A percentile compares a stretch with the other conserved stretches of the same genome.
Evolutionary conservation across 305 asterid genomes (phyloP).

Genomic region (Solanum hybrid): DNA sequence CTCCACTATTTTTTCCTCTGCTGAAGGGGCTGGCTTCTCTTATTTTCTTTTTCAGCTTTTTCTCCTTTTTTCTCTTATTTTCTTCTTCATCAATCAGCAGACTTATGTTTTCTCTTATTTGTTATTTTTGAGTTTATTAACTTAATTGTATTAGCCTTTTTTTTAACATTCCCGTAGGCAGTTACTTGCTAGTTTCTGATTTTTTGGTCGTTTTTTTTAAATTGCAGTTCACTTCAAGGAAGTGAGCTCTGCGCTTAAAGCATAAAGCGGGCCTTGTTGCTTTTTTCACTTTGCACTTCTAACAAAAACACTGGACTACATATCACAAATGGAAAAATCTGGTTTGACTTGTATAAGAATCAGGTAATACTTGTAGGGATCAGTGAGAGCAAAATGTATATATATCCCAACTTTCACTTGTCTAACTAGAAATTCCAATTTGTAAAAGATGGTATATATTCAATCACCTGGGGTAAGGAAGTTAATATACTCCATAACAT

Average conservation of each 20-base stretch:
- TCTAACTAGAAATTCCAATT: neutral
- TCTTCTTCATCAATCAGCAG: neutral
- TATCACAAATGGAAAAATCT: neutral
- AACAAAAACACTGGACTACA: neutral
- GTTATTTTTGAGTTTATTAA: neutral
- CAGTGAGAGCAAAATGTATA: neutral
- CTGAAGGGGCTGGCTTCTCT: neutral
- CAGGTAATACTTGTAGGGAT: neutral
- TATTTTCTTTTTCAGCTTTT: neutral
- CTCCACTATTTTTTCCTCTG: neutral
- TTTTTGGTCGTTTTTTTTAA: neutral
- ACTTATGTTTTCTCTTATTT: neutral
- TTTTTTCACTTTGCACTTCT: neutral
- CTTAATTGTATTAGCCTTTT: neutral
- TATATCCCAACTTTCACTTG: neutral
- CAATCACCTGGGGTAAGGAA: constrained; percentile 83
- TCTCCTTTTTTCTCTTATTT: neutral
- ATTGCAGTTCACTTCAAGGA: neutral
- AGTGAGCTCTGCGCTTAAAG: neutral
- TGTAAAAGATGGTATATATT: neutral
- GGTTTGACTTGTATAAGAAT: neutral
- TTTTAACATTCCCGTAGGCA: neutral
- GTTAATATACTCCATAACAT: constrained; percentile 94
- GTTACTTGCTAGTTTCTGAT: neutral
- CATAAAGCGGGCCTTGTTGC: neutral